Conservation (phyloP, 257 asterid species). For the Craterostigma plantagineum region DNA sequence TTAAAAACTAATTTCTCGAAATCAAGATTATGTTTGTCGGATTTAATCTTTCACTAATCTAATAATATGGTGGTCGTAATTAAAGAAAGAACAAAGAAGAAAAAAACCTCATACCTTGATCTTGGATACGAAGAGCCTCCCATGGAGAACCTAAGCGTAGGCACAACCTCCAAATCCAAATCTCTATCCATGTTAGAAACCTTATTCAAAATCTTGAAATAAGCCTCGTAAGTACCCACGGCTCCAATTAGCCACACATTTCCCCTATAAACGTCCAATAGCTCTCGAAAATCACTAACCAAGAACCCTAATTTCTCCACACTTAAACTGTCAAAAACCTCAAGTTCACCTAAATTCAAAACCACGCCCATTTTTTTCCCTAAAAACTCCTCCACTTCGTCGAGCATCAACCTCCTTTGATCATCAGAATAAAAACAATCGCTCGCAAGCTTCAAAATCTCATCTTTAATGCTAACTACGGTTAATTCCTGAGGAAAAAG, state of each 20-base stretch:
- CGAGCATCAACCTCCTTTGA: slow-evolving; percentile 26
- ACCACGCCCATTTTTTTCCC: slow-evolving; percentile 25
- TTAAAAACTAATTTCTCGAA: too few relatives aligned
- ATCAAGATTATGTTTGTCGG: too few relatives aligned
- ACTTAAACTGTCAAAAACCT: slow-evolving; percentile 17
- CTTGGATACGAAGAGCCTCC: slow-evolving; percentile 47
- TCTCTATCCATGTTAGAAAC: slow-evolving; percentile 63
- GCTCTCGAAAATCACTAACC: slow-evolving; percentile 21
- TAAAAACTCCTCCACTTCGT: slow-evolving; percentile 26
- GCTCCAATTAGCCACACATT: slow-evolving; percentile 64
- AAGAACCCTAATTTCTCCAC: slow-evolving; percentile 28
- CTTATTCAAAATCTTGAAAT: slow-evolving; percentile 41
- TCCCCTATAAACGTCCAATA: slow-evolving; percentile 23
- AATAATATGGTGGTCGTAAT: not conserved
- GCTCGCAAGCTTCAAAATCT: slow-evolving; percentile 26
- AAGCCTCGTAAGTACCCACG: slow-evolving; percentile 37
- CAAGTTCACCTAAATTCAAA: slow-evolving; percentile 52
- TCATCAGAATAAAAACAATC: slow-evolving; percentile 40
- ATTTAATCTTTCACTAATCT: too few relatives aligned
- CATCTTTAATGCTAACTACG: slow-evolving; percentile 38
- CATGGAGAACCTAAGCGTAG: slow-evolving; percentile 24
- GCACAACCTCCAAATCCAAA: slow-evolving; percentile 60
- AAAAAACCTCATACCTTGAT: slow-evolving; percentile 58
- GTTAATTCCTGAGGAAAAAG: slow-evolving; percentile 24
- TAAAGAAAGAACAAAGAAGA: not conserved